Conservation (phyloP, 2,329 filamentous ascomycete genomes). For the Amphichorda felina region DNA sequence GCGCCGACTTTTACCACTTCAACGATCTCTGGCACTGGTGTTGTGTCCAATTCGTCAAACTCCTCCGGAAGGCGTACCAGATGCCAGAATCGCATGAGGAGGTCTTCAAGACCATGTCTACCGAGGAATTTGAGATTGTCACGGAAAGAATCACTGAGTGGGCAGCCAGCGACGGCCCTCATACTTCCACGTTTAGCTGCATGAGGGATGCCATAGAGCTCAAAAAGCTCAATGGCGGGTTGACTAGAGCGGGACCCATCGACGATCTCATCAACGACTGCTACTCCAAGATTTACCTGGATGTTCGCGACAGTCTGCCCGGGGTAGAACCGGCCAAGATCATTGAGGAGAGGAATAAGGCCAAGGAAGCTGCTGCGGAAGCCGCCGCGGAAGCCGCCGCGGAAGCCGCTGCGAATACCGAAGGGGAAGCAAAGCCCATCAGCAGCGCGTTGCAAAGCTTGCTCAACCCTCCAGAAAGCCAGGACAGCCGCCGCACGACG, state of each 20-base stretch:
- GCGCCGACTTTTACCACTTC: conserved; percentile 60
- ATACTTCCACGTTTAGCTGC: conserved; percentile 34
- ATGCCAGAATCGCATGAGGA: conserved; percentile 36
- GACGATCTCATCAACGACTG: conserved; percentile 91
- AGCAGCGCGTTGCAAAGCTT: conserved; percentile 26
- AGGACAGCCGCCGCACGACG: conserved; percentile 21
- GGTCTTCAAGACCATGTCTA: conserved; percentile 38
- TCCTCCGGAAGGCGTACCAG: conserved; percentile 36
- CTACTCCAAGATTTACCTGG: conserved; percentile 66
- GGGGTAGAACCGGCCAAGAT: conserved; percentile 32
- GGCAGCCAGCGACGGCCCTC: conserved; percentile 27
- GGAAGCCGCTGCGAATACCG: conserved; percentile 18
- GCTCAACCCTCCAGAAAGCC: conserved; percentile 27
- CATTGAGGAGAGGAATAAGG: conserved; percentile 31
- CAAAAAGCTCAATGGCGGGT: conserved; percentile 66
- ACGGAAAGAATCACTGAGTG: conserved; percentile 43
- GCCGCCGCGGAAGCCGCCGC: conserved; percentile 21
- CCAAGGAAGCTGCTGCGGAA: conserved; percentile 19
- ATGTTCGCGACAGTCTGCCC: conserved; percentile 49
- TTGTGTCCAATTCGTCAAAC: conserved; percentile 38
- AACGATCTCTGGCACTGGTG: conserved; percentile 46
- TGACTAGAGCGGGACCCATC: conserved; percentile 76
- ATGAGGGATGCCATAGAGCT: conserved; percentile 47
- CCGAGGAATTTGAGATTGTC: conserved; percentile 46
- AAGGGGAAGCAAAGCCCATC: conserved; percentile 13